A percentile compares a stretch with the other conserved stretches of the same genome.
These are phyloP conservation scores for Golubevia pallescens DNA, from an alignment of 1,284 basidiomycete species.

Conservation along the genomic window DNA sequence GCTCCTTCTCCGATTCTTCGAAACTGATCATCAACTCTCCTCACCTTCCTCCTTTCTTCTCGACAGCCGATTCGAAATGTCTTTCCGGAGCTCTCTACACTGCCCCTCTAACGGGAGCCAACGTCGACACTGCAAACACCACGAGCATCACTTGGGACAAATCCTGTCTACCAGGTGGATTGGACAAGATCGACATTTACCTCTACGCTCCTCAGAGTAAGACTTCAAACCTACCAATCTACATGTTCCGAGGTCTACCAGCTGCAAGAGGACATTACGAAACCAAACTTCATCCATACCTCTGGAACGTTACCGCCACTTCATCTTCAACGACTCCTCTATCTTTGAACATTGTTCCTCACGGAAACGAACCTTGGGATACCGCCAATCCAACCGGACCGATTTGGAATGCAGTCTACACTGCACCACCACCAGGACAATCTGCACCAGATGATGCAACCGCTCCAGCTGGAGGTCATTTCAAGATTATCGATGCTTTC, in stretches of 20 bases:
- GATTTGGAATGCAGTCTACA: slow-evolving; percentile 46
- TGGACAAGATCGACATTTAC: slow-evolving; percentile 54
- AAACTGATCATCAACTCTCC: too few relatives aligned
- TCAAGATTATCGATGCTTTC: slow-evolving; percentile 43
- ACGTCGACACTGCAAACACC: slow-evolving; percentile 30
- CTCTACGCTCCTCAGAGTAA: slow-evolving; percentile 43
- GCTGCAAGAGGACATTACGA: slow-evolving; percentile 24
- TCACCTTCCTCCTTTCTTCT: too few relatives aligned
- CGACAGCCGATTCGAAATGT: slow-evolving; percentile 16
- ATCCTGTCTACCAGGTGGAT: slow-evolving; percentile 28
- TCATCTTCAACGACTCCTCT: slow-evolving; percentile 18
- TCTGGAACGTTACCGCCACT: slow-evolving; percentile 46
- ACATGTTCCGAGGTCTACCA: slow-evolving; percentile 43
- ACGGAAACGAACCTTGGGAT: slow-evolving; percentile 61
- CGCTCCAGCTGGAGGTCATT: slow-evolving; percentile 15
- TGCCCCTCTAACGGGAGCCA: slow-evolving; percentile 17
- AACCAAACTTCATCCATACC: slow-evolving; percentile 42
- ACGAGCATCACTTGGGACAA: slow-evolving; percentile 43
- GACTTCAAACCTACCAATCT: slow-evolving; percentile 39
- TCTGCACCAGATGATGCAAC: slow-evolving; percentile 27
- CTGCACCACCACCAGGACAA: slow-evolving; percentile 31
- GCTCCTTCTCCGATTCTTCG: too few relatives aligned
- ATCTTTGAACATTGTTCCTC: slow-evolving; percentile 57
- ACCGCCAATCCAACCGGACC: slow-evolving; percentile 51
- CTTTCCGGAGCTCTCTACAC: slow-evolving; percentile 43